Conservation (phyloP, 306 rosid species). For the Cucurbita moschata region DNA sequence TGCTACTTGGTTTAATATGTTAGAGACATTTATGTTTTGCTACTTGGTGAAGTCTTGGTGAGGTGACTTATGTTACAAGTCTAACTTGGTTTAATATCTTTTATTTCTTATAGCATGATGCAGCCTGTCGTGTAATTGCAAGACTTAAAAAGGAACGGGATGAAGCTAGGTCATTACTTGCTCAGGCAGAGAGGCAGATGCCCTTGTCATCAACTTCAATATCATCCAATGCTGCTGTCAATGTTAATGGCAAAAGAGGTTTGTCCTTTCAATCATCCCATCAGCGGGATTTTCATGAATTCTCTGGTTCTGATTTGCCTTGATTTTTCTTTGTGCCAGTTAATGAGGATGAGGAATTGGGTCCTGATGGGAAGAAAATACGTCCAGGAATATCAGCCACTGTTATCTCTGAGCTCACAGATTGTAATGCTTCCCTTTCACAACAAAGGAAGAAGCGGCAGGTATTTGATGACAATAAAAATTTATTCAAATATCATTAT, state of each 20-base stretch:
- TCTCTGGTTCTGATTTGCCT: background rate
- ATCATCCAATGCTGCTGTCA: constrained; percentile 35
- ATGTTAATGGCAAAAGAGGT: constrained; percentile 84
- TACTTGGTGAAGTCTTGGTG: background rate
- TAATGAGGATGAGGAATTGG: constrained; percentile 55
- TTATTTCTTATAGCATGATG: constrained; percentile 55
- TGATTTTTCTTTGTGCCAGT: constrained; percentile 8
- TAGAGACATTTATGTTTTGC: background rate
- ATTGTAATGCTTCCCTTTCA: constrained; percentile 80
- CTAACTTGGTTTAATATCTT: background rate
- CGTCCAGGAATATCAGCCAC: constrained; percentile 57
- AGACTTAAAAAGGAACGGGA: constrained; percentile 85
- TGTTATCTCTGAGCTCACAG: constrained; percentile 62
- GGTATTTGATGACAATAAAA: constrained; percentile 26
- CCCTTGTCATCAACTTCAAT: constrained; percentile 31
- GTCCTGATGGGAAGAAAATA: constrained; percentile 44
- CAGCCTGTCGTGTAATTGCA: constrained; percentile 95
- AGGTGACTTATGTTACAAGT: background rate
- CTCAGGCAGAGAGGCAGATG: constrained; percentile 68
- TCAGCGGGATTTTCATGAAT: background rate
- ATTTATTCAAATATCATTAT: background rate
- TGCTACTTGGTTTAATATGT: background rate
- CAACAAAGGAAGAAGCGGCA: constrained; percentile 80
- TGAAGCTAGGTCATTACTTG: constrained; percentile 75
- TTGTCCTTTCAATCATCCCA: background rate